Conservation (phyloP, 306 rosid genomes). For the Abrus pulchellus region DNA sequence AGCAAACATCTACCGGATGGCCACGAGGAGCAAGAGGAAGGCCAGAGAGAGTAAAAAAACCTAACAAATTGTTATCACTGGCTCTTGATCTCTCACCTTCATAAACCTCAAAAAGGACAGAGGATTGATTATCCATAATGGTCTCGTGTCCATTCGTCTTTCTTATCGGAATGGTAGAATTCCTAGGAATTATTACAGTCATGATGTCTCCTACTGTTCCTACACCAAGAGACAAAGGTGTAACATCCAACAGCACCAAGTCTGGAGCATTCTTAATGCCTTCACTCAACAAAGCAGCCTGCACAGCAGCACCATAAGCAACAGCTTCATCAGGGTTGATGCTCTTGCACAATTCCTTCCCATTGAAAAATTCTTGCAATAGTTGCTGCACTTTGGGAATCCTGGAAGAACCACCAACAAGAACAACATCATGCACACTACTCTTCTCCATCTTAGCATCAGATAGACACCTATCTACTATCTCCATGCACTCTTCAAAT, state of each 20-base stretch:
- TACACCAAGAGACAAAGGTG: constrained; percentile 61
- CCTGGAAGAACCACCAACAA: constrained; percentile 72
- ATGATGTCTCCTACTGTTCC: constrained; percentile 51
- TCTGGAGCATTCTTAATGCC: constrained; percentile 53
- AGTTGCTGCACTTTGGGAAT: constrained; percentile 66
- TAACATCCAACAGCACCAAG: constrained; percentile 56
- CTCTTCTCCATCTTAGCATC: constrained; percentile 62
- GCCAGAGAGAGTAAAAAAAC: constrained; percentile 42
- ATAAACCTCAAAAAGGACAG: constrained; percentile 46
- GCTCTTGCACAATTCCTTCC: constrained; percentile 63
- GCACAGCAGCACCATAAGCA: constrained; percentile 70
- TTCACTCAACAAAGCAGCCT: constrained; percentile 63
- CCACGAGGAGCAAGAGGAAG: constrained; percentile 63
- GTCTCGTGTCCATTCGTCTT: neutral
- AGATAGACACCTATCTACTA: constrained; percentile 56
- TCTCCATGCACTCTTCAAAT: constrained; percentile 57
- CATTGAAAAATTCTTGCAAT: constrained; percentile 58
- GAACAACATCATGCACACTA: constrained; percentile 57
- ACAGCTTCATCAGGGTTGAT: constrained; percentile 73
- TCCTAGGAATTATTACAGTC: constrained; percentile 61
- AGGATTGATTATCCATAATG: constrained; percentile 49
- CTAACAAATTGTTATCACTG: constrained; percentile 58
- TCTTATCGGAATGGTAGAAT: constrained; percentile 58
- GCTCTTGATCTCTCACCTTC: constrained; percentile 67
- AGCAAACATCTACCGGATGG: constrained; percentile 50